phyloP scores from a whole-genome alignment of 306 rosid species.

The Lathyrus sativus region DNA sequence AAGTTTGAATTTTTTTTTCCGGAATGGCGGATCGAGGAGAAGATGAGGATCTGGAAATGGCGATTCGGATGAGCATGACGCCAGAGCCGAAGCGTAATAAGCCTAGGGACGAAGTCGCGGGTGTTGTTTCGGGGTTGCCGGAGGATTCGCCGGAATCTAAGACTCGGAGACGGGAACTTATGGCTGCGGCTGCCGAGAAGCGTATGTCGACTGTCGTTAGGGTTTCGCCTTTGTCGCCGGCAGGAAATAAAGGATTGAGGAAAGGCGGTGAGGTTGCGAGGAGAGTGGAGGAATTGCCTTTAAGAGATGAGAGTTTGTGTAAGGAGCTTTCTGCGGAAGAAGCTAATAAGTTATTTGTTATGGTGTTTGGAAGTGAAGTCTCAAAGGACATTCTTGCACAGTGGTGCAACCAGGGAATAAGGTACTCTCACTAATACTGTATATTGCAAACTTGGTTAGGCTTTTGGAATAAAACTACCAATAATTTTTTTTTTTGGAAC shows the following conservation, averaged over 20 bases:
- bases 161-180: constrained; percentile 75
- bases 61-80: constrained; percentile 89
- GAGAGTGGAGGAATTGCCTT: constrained; percentile 46
- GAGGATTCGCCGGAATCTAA: constrained; percentile 67
- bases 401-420: constrained; percentile 97
- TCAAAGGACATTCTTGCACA: constrained; percentile 81
- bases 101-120: constrained; percentile 62
- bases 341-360: constrained; percentile 68
- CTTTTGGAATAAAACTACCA: background rate
- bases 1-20: constrained; percentile 4
- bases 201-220: constrained; percentile 53
- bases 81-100: constrained; percentile 95
- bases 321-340: constrained; percentile 58
- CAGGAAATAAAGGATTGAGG: constrained; percentile 15
- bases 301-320: constrained; percentile 55
- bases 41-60: constrained; percentile 84
- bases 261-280: constrained; percentile 40
- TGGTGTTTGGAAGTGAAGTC: constrained; percentile 84
- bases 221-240: constrained; percentile 31
- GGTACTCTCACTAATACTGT: constrained; percentile 45
- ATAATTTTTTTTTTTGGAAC: background rate
- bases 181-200: constrained; percentile 98
- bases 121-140: constrained; percentile 47
- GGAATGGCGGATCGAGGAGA: constrained; percentile 91
- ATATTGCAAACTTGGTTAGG: constrained; percentile 6